These are phyloP conservation scores for Brettanomyces custersianus DNA, from an alignment of 805 yeast species.

Conservation along the genomic window DNA sequence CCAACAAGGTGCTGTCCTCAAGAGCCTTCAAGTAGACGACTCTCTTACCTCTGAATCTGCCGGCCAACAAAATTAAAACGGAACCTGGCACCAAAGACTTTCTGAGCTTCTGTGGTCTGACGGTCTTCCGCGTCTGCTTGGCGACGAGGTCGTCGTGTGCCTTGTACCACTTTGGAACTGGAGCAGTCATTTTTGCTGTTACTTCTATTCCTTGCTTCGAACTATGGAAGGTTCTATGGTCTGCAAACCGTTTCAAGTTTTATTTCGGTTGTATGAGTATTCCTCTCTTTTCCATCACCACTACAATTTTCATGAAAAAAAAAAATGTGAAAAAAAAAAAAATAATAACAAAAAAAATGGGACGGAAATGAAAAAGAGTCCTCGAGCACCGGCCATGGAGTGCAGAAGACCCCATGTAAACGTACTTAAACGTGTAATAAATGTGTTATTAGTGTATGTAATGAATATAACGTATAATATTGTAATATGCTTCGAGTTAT, in stretches of 20 bases:
- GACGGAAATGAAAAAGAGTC: too few species aligned
- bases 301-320: not conserved
- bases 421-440: too few species aligned
- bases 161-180: slow-evolving; percentile 23
- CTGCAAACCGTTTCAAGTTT: not conserved
- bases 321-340: not conserved
- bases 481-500: too few species aligned
- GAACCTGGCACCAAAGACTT: slow-evolving; percentile 41
- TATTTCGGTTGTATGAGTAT: not conserved
- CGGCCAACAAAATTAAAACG: slow-evolving; percentile 84
- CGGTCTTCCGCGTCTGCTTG: slow-evolving; percentile 83
- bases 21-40: slow-evolving; percentile 94
- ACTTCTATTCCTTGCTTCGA: slow-evolving; percentile 3
- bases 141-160: slow-evolving; percentile 82
- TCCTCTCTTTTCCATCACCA: too few species aligned
- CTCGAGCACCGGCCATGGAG: too few species aligned
- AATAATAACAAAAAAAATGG: not conserved
- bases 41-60: slow-evolving; percentile 99
- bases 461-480: too few species aligned
- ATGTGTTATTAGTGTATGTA: too few species aligned
- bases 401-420: too few species aligned
- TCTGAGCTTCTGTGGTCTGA: slow-evolving; percentile 92
- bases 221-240: slow-evolving; percentile 1
- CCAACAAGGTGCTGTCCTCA: slow-evolving; percentile 96
- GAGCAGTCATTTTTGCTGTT: slow-evolving; percentile 17